Base-by-base conservation (phyloP, 306 rosid genomes). In the Urtica urens region DNA sequence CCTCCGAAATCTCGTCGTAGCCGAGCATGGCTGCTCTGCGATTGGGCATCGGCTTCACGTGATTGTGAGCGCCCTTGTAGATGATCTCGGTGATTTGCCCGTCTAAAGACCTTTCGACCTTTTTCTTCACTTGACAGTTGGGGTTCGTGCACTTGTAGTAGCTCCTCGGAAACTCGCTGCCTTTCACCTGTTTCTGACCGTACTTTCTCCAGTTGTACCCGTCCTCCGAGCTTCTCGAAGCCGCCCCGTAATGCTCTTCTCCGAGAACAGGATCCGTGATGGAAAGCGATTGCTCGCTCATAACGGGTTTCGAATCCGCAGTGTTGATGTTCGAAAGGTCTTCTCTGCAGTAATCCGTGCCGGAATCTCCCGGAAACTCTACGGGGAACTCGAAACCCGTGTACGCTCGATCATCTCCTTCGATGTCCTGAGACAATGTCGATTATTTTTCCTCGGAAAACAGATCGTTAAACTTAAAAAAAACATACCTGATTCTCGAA, bases 121-220 rank as follows among this genome's bases (percentile, higher is more conserved):
- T 87, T 64, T 87, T 83, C 94, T 80, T 87, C 69, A 87, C 96
- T 41, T 3, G 76, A 62, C 96, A 87, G 62, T 65, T 80, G 51
- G 83, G 67, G 38, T 78, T 67, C 3, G 93, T 83, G 43, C 96
- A 87, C 68, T 83, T 88, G 29, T 80, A 88, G 54, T 88, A 88
- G 67, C 96, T 88, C 53, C 96, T 76, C 5, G 94, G 96, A 70
- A 76, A 88, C 66, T 83, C 94, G 49, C 94, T 80, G 6, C 96
- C 94, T 59, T 83, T 88, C 1, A 88, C 96, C 69, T 83, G 94
- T 60, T 88, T 88, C 52, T 88, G 96, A 19, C 96, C 96, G 59
- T 88, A 88, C 68, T 88, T 88, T 44, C 93, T 83, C 96, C 96
- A 87, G 46, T 80, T 87, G 59, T 83, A 87, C 50, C 93, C 94